Percentiles rank a stretch among this genome's conserved stretches.
These are phyloP conservation scores for Chlorencoelia australis DNA, from an alignment of 2,329 filamentous ascomycete species.

Conservation along the genomic window DNA sequence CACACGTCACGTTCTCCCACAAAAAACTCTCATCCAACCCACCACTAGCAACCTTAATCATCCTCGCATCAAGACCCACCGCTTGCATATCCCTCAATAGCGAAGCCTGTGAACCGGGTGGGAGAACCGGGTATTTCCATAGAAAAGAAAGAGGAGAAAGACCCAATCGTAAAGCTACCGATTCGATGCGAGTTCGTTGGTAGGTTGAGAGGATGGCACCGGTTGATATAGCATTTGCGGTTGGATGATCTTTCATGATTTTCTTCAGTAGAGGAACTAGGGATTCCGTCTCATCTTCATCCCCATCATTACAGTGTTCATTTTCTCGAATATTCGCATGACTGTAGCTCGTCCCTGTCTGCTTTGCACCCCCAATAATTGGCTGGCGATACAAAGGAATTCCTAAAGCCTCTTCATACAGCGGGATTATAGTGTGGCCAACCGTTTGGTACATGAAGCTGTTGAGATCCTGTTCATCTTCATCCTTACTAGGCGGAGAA, in stretches of 20 bases:
- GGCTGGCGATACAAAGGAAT: slow-evolving; percentile 75
- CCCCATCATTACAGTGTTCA: no score
- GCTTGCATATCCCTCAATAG: slow-evolving; percentile 74
- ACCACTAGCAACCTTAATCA: slow-evolving; percentile 90
- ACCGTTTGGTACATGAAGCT: slow-evolving; percentile 99
- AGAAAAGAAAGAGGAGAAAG: slow-evolving; percentile 76
- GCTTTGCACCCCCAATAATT: slow-evolving; percentile 62
- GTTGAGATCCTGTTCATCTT: slow-evolving; percentile 61
- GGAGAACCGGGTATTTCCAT: slow-evolving; percentile 80
- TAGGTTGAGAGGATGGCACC: slow-evolving; percentile 93
- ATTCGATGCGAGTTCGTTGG: slow-evolving; percentile 92
- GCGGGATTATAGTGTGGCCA: slow-evolving; percentile 74
- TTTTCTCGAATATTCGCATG: slow-evolving; percentile 8
- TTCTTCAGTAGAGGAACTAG: slow-evolving; percentile 63
- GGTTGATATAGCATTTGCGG: slow-evolving; percentile 76
- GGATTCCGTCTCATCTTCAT: slow-evolving; percentile 76
- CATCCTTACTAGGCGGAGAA: neutral
- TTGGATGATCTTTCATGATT: slow-evolving; percentile 60
- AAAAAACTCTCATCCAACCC: slow-evolving; percentile 73
- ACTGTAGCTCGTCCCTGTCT: slow-evolving; percentile 62
- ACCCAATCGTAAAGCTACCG: slow-evolving; percentile 74
- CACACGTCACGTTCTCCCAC: slow-evolving; percentile 67
- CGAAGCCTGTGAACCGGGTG: slow-evolving; percentile 35
- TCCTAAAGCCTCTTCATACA: slow-evolving; percentile 69
- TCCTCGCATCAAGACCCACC: slow-evolving; percentile 72